Evolutionary conservation across 306 rosid genomes (phyloP).

Genomic region (Alnus glutinosa): DNA sequence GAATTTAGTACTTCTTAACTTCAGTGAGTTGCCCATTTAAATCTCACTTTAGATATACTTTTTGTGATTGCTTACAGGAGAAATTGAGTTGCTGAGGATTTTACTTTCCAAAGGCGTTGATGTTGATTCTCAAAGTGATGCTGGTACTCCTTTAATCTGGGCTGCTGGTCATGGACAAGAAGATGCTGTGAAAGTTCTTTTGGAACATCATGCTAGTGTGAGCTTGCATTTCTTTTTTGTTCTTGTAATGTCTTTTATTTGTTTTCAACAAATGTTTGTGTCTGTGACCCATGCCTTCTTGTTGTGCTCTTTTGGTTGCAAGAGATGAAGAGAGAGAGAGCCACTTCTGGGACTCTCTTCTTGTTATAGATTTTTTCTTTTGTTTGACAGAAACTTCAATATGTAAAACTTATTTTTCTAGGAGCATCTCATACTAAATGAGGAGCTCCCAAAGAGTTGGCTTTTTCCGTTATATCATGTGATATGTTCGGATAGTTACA

Average conservation of each 20-base stretch:
- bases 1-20: not conserved
- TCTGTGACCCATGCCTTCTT: not conserved
- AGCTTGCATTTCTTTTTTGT: constrained; percentile 20
- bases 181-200: constrained; percentile 65
- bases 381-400: not conserved
- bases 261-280: not conserved
- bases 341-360: not conserved
- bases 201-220: constrained; percentile 83
- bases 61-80: constrained; percentile 52
- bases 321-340: not conserved
- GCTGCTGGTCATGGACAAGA: constrained; percentile 94
- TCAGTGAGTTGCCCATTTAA: not conserved
- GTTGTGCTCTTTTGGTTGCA: not conserved
- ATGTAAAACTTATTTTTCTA: not conserved
- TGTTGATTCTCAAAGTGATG: constrained; percentile 80
- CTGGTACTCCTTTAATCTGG: constrained; percentile 90
- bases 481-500: not conserved
- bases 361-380: not conserved
- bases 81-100: constrained; percentile 66
- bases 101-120: constrained; percentile 71
- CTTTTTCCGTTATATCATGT: not conserved
- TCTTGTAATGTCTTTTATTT: not conserved
- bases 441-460: not conserved
- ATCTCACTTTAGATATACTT: constrained; percentile 13
- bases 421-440: not conserved